Evolutionary conservation across 331 rosid genomes (phyloP), one percentile per base, ranked within the genome.

Genomic region (Malus hybrid): DNA sequence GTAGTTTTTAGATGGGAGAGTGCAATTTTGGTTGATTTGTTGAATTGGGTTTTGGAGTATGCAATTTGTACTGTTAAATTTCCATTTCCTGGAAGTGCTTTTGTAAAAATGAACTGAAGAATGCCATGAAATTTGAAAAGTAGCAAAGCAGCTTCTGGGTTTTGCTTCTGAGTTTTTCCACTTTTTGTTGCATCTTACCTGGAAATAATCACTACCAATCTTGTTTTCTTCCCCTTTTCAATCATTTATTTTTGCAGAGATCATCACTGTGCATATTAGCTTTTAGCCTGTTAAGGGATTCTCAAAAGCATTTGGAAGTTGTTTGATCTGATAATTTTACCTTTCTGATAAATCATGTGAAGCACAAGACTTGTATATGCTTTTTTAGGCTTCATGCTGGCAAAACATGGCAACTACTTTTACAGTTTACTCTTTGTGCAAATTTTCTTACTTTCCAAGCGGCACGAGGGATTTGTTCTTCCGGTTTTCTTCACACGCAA

Each of bases 11-110:
- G 29, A 42, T 32, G 63, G 61, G 11, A 42, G 15, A 42, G 7
- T 39, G 50, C 46, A 65, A 14, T 48, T 74, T n/a, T 66, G 63
- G 46, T n/a, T 8, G 32, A 57, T 18, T 46, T 20, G 34, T 29
- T 74, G 71, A 73, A 62, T 62, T 73, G 61, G 69, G 61, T 62
- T 44, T 61, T 46, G 62, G 46, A 61, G 7, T 42, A 32, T 42
- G 19, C 76, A 58, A 50, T 72, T 60, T 34, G 16, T 18, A 64
- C 16, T 64, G 20, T 33, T 64, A 14, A 64, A 12, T 62, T 66
- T 68, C 24, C 55, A 20, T 6, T 22, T 44, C 56, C 14, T 61
- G 69, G 26, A 61, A 46, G 50, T 48, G 50, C 63, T 63, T 62
- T 62, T 13, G 20, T 9, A 18, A 15, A 62, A 6, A 3, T 73